phyloP scores from a whole-genome alignment of 306 rosid genomes.

The Rubus parviflorus region DNA sequence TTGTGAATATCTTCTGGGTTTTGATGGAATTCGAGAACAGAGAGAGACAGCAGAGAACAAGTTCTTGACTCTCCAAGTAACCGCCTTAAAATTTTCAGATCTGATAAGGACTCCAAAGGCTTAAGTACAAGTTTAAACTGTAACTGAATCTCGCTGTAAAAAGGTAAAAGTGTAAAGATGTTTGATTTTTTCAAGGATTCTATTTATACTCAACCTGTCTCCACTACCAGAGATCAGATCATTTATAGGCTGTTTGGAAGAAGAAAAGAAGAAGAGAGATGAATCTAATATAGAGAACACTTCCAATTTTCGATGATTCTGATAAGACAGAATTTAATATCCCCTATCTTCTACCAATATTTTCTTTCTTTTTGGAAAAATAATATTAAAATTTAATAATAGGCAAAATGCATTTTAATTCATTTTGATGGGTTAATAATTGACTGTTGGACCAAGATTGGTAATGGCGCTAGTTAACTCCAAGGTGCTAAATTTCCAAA shows the following conservation, averaged over 20 bases:
- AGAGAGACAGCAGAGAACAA: not conserved
- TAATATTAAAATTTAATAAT: not conserved
- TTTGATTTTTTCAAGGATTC: not conserved
- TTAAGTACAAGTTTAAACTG: not conserved
- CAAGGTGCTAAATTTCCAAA: too few relatives aligned
- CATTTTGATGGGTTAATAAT: too few relatives aligned
- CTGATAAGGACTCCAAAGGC: not conserved
- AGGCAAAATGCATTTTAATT: too few relatives aligned
- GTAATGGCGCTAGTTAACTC: too few relatives aligned
- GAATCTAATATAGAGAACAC: not conserved
- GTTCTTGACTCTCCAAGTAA: not conserved
- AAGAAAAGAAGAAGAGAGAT: not conserved
- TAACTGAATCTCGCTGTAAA: constrained; percentile 12
- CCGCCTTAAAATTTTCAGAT: constrained; percentile 14
- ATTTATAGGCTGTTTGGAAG: not conserved
- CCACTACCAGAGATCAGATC: not conserved
- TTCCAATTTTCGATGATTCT: not conserved
- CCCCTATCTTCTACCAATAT: not conserved
- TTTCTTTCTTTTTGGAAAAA: not conserved
- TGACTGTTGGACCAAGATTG: too few relatives aligned
- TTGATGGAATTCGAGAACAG: not conserved
- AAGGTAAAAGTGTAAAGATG: not conserved
- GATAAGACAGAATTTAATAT: not conserved
- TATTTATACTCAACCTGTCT: constrained; percentile 1
- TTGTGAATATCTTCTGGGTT: constrained; percentile 5